Evolutionary conservation across 768 basidiomycete species (phyloP), one percentile per base, ranked within the genome.

Genomic region (Aureoboletus auriporus): DNA sequence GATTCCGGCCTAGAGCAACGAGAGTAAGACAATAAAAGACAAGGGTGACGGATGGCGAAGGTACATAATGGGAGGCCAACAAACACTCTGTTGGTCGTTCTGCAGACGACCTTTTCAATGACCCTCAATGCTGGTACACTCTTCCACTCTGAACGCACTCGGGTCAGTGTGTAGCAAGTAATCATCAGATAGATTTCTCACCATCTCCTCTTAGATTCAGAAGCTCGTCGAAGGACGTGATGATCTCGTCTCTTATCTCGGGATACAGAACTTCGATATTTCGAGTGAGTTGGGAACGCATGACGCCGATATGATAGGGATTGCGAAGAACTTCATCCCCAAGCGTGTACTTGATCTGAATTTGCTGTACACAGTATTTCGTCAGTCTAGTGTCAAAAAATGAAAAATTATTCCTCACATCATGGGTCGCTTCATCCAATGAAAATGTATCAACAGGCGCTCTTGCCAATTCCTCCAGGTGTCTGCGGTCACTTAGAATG

Each of bases 41-140:
- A 36, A 17, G 23, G 5, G 8, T 3, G 20, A 34, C 2, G 7
- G 26, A 11, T 8, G 9, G 27, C 14, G 31, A 33, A 33, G 11
- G 10, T 41, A 77, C 79, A 80, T 4, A 75, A 42, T 3, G 77
- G 76, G 28, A 71, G 59, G 0, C 79, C 80, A 6, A 81, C 73
- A 45, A 81, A 75, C 0, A 71, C 39, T 6, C 80, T 70, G 51
- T 75, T 78, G 41, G 61, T 73, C 4, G 66, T 59, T 34, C 75
- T 69, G 31, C 69, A 65, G 1, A 79, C 59, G n/a, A 80, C 58
- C 16, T 64, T 53, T 45, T 58, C 63, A 9, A 69, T 52, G 0
- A 47, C 55, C 1, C 63, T 53, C 7, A 67, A 28, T 2, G 55
- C 64, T 0, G 59, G 55, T 7, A 75, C 43, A 3, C 53, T 53